These are phyloP conservation scores for Diplodia seriata DNA, from an alignment of 2,329 filamentous ascomycete genomes.

Conservation along the genomic window DNA sequence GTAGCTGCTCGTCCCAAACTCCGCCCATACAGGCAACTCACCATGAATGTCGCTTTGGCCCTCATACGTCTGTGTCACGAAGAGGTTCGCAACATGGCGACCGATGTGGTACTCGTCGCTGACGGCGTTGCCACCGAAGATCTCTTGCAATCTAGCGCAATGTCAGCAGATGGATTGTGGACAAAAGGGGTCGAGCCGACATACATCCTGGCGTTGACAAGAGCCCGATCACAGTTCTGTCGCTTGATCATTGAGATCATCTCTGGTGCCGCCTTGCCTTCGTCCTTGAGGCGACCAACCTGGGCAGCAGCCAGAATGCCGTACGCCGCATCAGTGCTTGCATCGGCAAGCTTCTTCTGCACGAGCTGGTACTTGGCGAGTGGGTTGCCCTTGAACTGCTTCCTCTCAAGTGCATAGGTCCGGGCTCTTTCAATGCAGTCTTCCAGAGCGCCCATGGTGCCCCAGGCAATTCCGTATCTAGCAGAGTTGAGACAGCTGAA, in stretches of 20 bases:
- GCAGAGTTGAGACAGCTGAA: slow-evolving; percentile 96
- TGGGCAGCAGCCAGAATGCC: slow-evolving; percentile 90
- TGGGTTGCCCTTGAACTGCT: slow-evolving; percentile 95
- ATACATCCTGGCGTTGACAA: slow-evolving; percentile 75
- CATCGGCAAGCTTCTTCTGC: slow-evolving; percentile 97
- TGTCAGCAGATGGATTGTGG: slow-evolving; percentile 33
- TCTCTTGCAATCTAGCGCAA: slow-evolving; percentile 74
- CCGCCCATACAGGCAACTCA: slow-evolving; percentile 58
- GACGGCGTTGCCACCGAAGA: slow-evolving; percentile 97
- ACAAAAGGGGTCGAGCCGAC: slow-evolving; percentile 38
- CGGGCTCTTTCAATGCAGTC: slow-evolving; percentile 84
- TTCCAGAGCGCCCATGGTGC: slow-evolving; percentile 91
- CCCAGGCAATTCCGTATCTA: slow-evolving; percentile 90
- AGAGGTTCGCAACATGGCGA: slow-evolving; percentile 92
- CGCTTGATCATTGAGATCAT: slow-evolving; percentile 98
- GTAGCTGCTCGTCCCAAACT: neutral
- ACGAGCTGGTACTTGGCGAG: slow-evolving; percentile 95
- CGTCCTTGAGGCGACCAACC: slow-evolving; percentile 90
- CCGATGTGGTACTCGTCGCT: slow-evolving; percentile 97
- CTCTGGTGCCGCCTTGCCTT: slow-evolving; percentile 85
- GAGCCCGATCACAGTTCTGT: slow-evolving; percentile 92
- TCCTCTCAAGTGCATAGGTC: slow-evolving; percentile 87
- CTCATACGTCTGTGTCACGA: slow-evolving; percentile 97
- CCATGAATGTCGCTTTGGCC: slow-evolving; percentile 98
- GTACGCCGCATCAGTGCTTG: slow-evolving; percentile 86